These are phyloP conservation scores for Mucor mucedo DNA, from an alignment of 371 early-diverging fungal species.

Conservation along the genomic window DNA sequence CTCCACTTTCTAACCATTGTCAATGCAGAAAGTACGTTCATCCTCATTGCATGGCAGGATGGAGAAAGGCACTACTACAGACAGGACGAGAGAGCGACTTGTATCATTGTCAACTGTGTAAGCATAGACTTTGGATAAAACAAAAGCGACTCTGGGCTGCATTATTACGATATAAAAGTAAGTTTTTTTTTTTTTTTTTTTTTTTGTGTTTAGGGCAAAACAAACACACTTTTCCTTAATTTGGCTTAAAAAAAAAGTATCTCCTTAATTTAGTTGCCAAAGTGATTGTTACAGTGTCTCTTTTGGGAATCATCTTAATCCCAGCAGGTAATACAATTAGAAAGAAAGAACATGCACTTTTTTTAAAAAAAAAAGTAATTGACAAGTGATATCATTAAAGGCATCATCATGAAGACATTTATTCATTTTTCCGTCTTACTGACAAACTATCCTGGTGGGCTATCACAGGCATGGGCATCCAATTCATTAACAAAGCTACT, in stretches of 20 bases:
- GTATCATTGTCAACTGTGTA: conserved; percentile 47
- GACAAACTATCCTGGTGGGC: conserved; percentile 33
- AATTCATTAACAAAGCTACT: conserved; percentile 15
- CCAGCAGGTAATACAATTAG: conserved; percentile 13
- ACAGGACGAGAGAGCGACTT: conserved; percentile 39
- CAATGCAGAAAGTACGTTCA: conserved; percentile 59
- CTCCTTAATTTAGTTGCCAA: conserved; percentile 15
- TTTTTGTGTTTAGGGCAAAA: no score
- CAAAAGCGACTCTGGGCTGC: conserved; percentile 32
- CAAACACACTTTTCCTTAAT: no score
- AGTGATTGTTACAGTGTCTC: conserved; percentile 8
- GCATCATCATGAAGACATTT: conserved; percentile 58
- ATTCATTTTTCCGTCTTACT: conserved; percentile 50
- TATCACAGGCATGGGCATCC: conserved; percentile 24
- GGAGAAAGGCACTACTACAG: conserved; percentile 45
- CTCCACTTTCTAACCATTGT: no score
- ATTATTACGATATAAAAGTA: conserved; percentile 41
- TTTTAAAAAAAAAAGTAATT: neutral
- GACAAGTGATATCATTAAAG: conserved; percentile 15
- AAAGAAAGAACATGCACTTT: neutral
- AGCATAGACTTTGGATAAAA: conserved; percentile 32
- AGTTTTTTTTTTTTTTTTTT: neutral
- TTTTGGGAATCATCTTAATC: conserved; percentile 18
- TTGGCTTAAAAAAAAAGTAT: no score
- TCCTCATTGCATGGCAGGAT: conserved; percentile 59